phyloP scores from a whole-genome alignment of 306 rosid genomes.

The Spatholobus suberectus region DNA sequence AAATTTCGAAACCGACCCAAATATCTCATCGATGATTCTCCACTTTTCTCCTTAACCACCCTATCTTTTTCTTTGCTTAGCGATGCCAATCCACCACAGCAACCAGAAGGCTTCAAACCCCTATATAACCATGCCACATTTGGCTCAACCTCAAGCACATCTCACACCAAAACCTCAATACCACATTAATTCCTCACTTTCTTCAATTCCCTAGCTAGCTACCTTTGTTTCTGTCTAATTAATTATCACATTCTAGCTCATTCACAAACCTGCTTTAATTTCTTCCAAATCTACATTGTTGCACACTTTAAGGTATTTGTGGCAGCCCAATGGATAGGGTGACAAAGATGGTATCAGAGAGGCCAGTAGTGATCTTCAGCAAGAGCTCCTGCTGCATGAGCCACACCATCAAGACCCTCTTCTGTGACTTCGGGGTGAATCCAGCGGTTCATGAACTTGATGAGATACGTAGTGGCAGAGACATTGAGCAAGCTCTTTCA shows the following conservation, averaged over 20 bases:
- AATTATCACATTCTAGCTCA: background rate
- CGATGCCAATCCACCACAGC: conserved; percentile 34
- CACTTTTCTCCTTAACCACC: conserved; percentile 28
- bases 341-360: conserved; percentile 79
- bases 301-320: background rate
- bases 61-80: conserved; percentile 16
- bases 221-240: background rate
- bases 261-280: background rate
- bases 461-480: conserved; percentile 84
- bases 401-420: conserved; percentile 81
- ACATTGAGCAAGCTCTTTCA: conserved; percentile 84
- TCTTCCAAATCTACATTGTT: no score
- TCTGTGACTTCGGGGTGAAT: conserved; percentile 88
- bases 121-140: conserved; percentile 60
- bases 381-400: conserved; percentile 88
- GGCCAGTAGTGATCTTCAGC: conserved; percentile 96
- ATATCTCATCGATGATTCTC: conserved; percentile 63
- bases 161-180: conserved; percentile 38
- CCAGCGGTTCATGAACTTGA: conserved; percentile 85
- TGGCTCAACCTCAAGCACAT: background rate
- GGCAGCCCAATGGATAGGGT: conserved; percentile 69
- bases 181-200: no score
- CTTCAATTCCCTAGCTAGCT: background rate
- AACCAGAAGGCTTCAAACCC: conserved; percentile 5
- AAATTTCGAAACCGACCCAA: conserved; percentile 48